Evolutionary conservation across 768 basidiomycete species (phyloP), one percentile per base, ranked within the genome.

Genomic region (Lentinula detonsa): DNA sequence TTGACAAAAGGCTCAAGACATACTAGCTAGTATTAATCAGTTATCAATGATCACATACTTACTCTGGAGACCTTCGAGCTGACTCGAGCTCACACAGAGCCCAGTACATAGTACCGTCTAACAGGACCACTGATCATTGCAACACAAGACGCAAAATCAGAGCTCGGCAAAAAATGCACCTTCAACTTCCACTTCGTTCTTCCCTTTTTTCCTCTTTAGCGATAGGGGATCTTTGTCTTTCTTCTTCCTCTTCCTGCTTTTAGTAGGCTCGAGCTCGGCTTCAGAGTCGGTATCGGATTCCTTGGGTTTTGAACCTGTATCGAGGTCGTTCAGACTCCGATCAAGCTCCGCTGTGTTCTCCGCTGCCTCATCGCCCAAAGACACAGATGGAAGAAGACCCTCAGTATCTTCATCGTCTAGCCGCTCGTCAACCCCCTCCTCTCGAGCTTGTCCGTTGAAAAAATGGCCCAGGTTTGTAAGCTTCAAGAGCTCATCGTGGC

Each of bases 401-500:
- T 71, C 71, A 9, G 57, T 67, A 3, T 65, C 68, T 11, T 69
- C 69, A 6, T 70, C 70, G 11, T 73, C 73, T 28, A 76, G 73
- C 10, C 69, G 74, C 59, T 79, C 78, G 28, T 70, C 73, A 28
- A 73, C 74, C 21, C 73, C 71, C 7, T 65, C 66, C 18, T 69
- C 71, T 18, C 9, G 9, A 21, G 80, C 43, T 11, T 62, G 53
- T 23, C 74, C 73, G 37, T 68, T 72, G 65, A 96, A 88, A 51
- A 93, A 83, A 39, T 84, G 87, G 66, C 81, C 85, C 53, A 98
- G 76, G 73, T 96, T 90, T 31, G 93, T 95, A 75, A 98, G 74
- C 68, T 87, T 88, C 65, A 97, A 69, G 7, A 83, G 78, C 60
- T 96, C 91, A 63, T 98, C 95, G 65, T 98, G 95, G 34, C 93